A percentile compares a stretch with the other conserved stretches of the same genome.
Conservation (phyloP, 2,329 filamentous ascomycete species). For the Fusarium sp. region DNA sequence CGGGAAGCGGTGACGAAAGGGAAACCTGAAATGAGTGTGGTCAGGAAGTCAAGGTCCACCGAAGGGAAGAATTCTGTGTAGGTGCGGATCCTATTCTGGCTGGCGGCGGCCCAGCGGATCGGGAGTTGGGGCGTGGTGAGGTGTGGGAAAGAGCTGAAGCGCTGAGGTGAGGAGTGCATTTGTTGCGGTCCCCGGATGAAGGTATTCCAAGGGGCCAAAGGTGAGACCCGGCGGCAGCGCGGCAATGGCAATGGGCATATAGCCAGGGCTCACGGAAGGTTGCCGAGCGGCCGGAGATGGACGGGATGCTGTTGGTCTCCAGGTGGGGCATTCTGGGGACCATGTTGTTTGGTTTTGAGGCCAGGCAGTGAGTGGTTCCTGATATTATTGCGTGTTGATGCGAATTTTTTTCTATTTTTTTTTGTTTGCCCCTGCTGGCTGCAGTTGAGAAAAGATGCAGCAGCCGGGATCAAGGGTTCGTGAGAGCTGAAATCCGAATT, state of each 20-base stretch:
- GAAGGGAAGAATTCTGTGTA: conserved; percentile 19
- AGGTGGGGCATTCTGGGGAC: conserved; percentile 14
- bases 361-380: conserved; percentile 3
- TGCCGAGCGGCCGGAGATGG: conserved; percentile 44
- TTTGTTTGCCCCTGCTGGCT: conserved; percentile 1
- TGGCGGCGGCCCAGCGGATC: conserved; percentile 44
- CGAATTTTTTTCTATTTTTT: background rate
- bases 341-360: conserved; percentile 19
- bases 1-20: conserved; percentile 37
- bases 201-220: conserved; percentile 18
- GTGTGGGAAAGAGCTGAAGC: conserved; percentile 4
- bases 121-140: conserved; percentile 29
- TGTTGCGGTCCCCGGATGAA: conserved; percentile 8
- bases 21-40: conserved; percentile 19
- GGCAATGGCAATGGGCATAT: conserved; percentile 11
- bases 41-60: conserved; percentile 6
- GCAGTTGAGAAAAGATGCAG: conserved; percentile 7
- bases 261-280: conserved; percentile 38
- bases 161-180: conserved; percentile 16
- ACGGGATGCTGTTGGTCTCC: conserved; percentile 35
- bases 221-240: conserved; percentile 24
- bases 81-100: conserved; percentile 32
- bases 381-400: conserved; percentile 6
- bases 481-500: conserved; percentile 6
- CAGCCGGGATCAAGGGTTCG: conserved; percentile 14